phyloP scores from a whole-genome alignment of 1,284 basidiomycete genomes.

The Cutaneotrichosporon cutaneum region DNA sequence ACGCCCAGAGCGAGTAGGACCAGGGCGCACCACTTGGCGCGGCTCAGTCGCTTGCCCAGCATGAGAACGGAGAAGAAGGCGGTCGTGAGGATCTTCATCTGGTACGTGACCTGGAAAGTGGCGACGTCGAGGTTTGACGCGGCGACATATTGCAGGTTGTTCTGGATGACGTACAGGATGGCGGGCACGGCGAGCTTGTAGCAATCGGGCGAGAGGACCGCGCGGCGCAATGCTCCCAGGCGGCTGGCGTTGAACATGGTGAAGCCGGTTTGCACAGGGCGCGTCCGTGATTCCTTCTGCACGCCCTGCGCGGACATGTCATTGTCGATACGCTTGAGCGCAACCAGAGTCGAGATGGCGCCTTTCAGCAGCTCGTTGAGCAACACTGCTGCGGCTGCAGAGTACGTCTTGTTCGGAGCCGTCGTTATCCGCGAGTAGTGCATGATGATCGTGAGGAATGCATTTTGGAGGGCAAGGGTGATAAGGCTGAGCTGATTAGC shows the following conservation, averaged over 20 bases:
- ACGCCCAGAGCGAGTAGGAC: constrained; percentile 85
- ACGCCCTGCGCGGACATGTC: constrained; percentile 26
- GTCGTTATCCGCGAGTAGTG: constrained; percentile 87
- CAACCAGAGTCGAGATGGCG: constrained; percentile 73
- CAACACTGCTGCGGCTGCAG: constrained; percentile 85
- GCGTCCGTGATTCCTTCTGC: constrained; percentile 9
- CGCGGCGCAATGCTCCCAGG: constrained; percentile 30
- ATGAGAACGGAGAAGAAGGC: constrained; percentile 89
- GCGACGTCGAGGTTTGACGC: constrained; percentile 89
- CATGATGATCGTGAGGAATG: constrained; percentile 84
- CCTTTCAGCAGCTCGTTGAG: constrained; percentile 92
- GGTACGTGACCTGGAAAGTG: constrained; percentile 84
- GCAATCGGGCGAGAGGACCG: constrained; percentile 76
- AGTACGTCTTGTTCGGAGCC: constrained; percentile 71
- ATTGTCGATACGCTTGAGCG: constrained; percentile 55
- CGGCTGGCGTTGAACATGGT: constrained; percentile 37
- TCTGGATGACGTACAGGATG: constrained; percentile 92
- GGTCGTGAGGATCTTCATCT: constrained; percentile 97
- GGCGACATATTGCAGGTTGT: constrained; percentile 93
- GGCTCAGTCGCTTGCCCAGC: constrained; percentile 73
- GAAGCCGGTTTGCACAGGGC: constrained; percentile 12
- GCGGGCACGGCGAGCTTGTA: constrained; percentile 98
- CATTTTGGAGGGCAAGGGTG: constrained; percentile 91
- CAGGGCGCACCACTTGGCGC: constrained; percentile 78
- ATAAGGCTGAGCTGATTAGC: constrained; percentile 62